Base-by-base conservation (phyloP, 1,284 basidiomycete genomes). In the Ganoderma lingzhi region DNA sequence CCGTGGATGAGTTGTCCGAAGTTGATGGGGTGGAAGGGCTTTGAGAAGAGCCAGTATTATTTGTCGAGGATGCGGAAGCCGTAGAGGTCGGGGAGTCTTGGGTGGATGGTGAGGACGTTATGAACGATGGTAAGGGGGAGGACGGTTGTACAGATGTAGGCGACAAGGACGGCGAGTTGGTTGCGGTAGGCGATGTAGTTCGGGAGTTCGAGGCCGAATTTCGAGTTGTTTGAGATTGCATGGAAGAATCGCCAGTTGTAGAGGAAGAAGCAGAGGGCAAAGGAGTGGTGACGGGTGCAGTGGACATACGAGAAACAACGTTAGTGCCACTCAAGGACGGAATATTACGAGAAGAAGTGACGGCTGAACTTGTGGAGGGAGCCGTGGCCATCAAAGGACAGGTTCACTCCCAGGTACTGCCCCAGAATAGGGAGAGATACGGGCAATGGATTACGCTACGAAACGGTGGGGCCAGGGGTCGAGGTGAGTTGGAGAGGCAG, bases 271-370 rank as follows among this genome's bases (percentile, higher is more conserved):
- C 3, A 35, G 62, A 37, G 53, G 62, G 19, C n/a, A 55, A 39
- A 23, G 39, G 14, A 28, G 51, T 42, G 5, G 66, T 51, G 30
- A 66, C 35, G 14, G 37, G 37, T 12, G 64, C 55, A 30, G 45
- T 19, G 35, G 68, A 63, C 41, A 64, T 62, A 62, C n/a, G 39
- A 60, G 69, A 42, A 41, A 53, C 9, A 67, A 67, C 28, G 71
- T 70, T 67, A 71, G 71, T 73, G 66, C 58, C 56, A 65, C 65
- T 58, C 66, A 42, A 64, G 45, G 71, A 69, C 62, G 44, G 19
- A 66, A 68, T 65, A 42, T 45, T 9, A 41, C 51, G 37, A 70
- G 70, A 65, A 68, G 69, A 65, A 71, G 64, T 61, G 63, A 32
- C 17, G 35, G n/a, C 32, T 23, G 51, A 39, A n/a, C 44, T 6